phyloP scores from a whole-genome alignment of 306 rosid genomes.

The Dalbergia cultrata region DNA sequence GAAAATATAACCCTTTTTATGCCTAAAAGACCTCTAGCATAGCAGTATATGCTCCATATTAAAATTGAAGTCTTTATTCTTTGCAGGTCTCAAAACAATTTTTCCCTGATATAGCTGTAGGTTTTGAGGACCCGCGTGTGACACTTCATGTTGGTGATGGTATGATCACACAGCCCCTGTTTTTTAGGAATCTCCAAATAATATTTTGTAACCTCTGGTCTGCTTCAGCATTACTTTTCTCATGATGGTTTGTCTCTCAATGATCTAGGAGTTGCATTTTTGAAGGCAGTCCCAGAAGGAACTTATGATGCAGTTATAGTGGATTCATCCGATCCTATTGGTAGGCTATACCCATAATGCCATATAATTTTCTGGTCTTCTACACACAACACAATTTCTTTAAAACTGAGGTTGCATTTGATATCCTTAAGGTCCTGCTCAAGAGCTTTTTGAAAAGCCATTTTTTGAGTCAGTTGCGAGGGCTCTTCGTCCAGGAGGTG shows the following conservation, averaged over 20 bases:
- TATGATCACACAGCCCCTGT: slow-evolving; percentile 47
- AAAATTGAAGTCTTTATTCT: slow-evolving; percentile 28
- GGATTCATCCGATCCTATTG: slow-evolving; percentile 98
- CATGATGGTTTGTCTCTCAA: slow-evolving; percentile 40
- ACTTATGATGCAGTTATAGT: slow-evolving; percentile 93
- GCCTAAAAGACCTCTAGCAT: slow-evolving; percentile 12
- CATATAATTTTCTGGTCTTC: not conserved
- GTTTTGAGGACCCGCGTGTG: slow-evolving; percentile 88
- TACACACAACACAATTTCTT: not conserved
- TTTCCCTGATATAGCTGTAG: slow-evolving; percentile 86
- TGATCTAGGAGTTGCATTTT: slow-evolving; percentile 88
- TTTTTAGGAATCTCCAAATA: not conserved
- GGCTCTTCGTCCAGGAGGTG: slow-evolving; percentile 99
- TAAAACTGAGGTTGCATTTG: slow-evolving; percentile 31
- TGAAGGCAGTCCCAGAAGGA: slow-evolving; percentile 88
- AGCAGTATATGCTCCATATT: not conserved
- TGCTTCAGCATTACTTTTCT: not conserved
- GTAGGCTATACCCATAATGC: slow-evolving; percentile 48
- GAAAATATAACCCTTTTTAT: not conserved
- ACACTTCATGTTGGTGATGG: slow-evolving; percentile 90
- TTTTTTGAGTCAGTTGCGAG: slow-evolving; percentile 78
- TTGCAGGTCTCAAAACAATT: slow-evolving; percentile 84
- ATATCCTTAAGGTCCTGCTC: slow-evolving; percentile 82
- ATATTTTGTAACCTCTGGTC: slow-evolving; percentile 3
- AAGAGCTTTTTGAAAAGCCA: slow-evolving; percentile 98